Base-by-base conservation (phyloP, 257 asterid species). In the Solanum sitiens region DNA sequence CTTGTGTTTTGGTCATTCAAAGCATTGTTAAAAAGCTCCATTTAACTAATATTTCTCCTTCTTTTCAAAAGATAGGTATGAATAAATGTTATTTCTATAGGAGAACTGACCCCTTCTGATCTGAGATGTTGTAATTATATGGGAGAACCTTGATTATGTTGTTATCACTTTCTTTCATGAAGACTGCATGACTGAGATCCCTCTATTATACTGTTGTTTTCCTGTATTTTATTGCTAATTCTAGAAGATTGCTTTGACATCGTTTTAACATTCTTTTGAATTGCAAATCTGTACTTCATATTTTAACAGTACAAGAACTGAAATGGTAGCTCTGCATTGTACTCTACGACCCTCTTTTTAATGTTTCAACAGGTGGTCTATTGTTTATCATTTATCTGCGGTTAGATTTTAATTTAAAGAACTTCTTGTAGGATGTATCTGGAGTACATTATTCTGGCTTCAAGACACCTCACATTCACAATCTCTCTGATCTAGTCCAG, bases 401-500 rank as follows among this genome's bases (percentile, higher is more conserved):
- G 53, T 72, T 86, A 42, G 84, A 72, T 42, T 86, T 25, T 70
- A 40, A 32, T 83, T 84, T 80, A 25, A 73, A 15, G 87, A 87
- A 76, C 83, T 86, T 90, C 89, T 86, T 89, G 92, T 93, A 97
- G 99, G 99, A 96, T 88, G 91, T 91, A 63, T 93, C 88, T 86
- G 98, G 94, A 87, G 89, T 97, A 91, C 99, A 97, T 88, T 92
- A 93, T 90, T 93, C 98, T 86, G 99, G 99, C 53, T 94, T 96
- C 93, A 93, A 80, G 92, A 94, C 98, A 4, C 92, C 89, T 63
- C 94, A 95, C 91, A 91, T 94, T 90, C 99, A 97, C 90, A 97
- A 97, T 94, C 88, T 97, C 90, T 94, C 99, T n/a, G 99, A 97
- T 75, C 98, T 96, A 86, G 99, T 96, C 91, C 96, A 91, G 89